phyloP scores from a whole-genome alignment of 257 asterid genomes.

The Solanum corneliomulleri region DNA sequence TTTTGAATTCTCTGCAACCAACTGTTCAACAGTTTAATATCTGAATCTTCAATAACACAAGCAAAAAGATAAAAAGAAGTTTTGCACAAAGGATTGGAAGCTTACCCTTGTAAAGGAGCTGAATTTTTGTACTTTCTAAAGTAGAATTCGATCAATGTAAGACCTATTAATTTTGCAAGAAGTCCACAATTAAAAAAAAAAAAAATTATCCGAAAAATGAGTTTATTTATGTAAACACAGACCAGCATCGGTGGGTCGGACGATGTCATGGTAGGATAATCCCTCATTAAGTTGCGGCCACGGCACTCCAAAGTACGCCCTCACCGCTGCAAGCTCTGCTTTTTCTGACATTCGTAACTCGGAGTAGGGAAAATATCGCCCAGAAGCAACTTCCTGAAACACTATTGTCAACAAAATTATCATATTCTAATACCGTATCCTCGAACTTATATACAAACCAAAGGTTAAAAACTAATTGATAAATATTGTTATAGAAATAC shows the following conservation, averaged over 20 bases:
- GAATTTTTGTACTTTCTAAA: constrained; percentile 54
- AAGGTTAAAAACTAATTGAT: neutral
- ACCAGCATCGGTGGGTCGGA: constrained; percentile 54
- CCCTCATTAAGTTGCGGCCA: constrained; percentile 87
- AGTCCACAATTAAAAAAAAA: neutral
- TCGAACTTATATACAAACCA: neutral
- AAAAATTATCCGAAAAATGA: neutral
- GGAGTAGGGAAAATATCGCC: neutral
- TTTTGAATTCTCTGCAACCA: constrained; percentile 94
- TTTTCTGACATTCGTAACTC: neutral
- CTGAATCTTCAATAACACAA: neutral
- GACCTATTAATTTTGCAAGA: constrained; percentile 25
- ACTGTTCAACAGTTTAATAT: constrained; percentile 38
- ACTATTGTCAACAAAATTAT: neutral
- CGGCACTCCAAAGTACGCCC: constrained; percentile 38
- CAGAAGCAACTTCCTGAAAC: neutral
- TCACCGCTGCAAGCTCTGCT: neutral
- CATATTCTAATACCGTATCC: neutral
- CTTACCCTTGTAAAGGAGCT: constrained; percentile 77
- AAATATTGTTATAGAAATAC: neutral
- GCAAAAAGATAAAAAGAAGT: neutral
- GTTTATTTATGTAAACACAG: neutral
- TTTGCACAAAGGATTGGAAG: neutral
- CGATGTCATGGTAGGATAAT: constrained; percentile 45
- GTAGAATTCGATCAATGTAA: constrained; percentile 61